A percentile compares a stretch with the other conserved stretches of the same genome.
Conservation (phyloP, 805 yeast genomes). For the Tetrapisispora pingtungensis region DNA sequence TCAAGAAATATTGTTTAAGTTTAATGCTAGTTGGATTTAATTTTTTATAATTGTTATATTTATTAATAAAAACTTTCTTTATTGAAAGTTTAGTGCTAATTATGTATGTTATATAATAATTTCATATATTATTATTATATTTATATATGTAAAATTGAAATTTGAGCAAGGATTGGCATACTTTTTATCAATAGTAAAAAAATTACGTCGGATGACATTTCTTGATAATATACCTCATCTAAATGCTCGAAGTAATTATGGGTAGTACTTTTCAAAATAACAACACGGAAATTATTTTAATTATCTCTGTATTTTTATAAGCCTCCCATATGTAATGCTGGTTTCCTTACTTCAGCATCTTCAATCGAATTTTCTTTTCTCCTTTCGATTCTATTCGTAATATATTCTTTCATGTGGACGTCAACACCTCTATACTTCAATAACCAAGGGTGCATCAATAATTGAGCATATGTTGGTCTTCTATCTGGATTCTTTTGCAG, state of each 20-base stretch:
- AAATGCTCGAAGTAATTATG: no score
- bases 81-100: background rate
- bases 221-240: no score
- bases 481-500: conserved; percentile 69
- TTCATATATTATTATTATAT: no score
- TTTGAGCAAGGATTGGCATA: no score
- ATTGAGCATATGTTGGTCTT: conserved; percentile 71
- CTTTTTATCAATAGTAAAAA: no score
- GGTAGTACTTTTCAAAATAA: no score
- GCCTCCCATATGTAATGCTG: conserved; percentile 32
- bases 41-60: background rate
- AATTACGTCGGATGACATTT: no score
- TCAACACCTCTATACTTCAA: conserved; percentile 37
- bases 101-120: background rate
- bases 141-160: background rate
- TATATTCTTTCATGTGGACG: conserved; percentile 31
- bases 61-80: background rate
- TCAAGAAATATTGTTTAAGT: background rate
- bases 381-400: conserved; percentile 29
- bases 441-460: conserved; percentile 82
- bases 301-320: conserved; percentile 13
- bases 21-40: no score
- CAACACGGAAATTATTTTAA: no score
- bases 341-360: conserved; percentile 21
- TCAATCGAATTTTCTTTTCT: conserved; percentile 19